Conservation (phyloP, 768 basidiomycete genomes). For the Chalciporus chontae region DNA sequence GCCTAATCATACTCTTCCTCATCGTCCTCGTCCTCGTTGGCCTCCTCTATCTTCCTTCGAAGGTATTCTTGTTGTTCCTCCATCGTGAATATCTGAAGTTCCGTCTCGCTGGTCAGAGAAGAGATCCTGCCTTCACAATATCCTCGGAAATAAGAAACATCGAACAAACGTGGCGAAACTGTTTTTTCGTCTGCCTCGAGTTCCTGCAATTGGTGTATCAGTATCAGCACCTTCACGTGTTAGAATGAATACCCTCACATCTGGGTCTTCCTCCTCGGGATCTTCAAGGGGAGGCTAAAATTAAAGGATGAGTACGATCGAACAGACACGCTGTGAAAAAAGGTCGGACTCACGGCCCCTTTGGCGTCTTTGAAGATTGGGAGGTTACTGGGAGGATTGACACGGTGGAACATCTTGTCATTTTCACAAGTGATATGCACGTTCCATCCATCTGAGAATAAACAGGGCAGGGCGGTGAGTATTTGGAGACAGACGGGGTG, state of each 20-base stretch:
- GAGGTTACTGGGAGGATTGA: conserved; percentile 11
- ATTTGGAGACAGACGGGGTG: too few species aligned
- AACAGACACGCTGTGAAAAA: not conserved
- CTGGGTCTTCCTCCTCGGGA: not conserved
- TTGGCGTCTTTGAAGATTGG: conserved; percentile 19
- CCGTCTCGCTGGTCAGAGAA: conserved; percentile 18
- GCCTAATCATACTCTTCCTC: conserved; percentile 7
- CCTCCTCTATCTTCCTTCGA: conserved; percentile 4
- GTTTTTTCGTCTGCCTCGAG: conserved; percentile 20
- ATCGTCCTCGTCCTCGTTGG: conserved; percentile 6
- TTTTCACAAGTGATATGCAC: conserved; percentile 25
- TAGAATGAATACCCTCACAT: conserved; percentile 1
- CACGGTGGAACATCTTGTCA: conserved; percentile 8
- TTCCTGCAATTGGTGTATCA: conserved; percentile 16
- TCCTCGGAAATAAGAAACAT: conserved; percentile 19
- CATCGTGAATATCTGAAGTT: conserved; percentile 20
- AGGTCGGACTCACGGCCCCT: conserved; percentile 17
- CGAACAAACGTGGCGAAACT: conserved; percentile 17
- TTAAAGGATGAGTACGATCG: not conserved
- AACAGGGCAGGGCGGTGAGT: not conserved
- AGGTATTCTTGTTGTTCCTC: conserved; percentile 15
- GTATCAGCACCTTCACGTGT: not conserved
- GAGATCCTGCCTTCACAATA: conserved; percentile 23
- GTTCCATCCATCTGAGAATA: conserved; percentile 21
- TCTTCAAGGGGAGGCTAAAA: conserved; percentile 26